phyloP scores from a whole-genome alignment of 768 basidiomycete species.

The Lentinus tigrinus region DNA sequence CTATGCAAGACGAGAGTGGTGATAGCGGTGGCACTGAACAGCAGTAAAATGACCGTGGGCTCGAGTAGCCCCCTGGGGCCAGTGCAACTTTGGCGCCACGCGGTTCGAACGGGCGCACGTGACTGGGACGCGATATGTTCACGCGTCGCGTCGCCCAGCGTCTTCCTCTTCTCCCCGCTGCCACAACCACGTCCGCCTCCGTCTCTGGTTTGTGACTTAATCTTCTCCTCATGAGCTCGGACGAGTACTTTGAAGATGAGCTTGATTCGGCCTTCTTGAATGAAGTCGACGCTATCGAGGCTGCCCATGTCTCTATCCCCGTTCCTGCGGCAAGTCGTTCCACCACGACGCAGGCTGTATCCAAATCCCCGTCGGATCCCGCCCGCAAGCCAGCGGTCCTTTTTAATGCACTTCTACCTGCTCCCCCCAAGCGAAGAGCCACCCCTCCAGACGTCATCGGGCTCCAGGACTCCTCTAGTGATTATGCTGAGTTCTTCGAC shows the following conservation, averaged over 20 bases:
- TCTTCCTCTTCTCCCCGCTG: not conserved
- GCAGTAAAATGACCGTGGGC: not conserved
- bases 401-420: not conserved
- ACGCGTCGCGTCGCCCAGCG: constrained; percentile 4
- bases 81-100: not conserved
- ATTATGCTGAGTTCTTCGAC: constrained; percentile 40
- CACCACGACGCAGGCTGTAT: not conserved
- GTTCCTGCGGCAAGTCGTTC: not conserved
- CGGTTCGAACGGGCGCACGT: not conserved
- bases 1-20: not conserved
- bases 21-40: not conserved
- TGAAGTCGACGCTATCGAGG: constrained; percentile 72
- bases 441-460: constrained; percentile 22
- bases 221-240: constrained; percentile 62
- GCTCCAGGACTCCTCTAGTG: constrained; percentile 44
- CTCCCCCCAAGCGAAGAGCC: not conserved
- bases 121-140: constrained; percentile 7
- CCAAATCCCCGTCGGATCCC: not conserved
- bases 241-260: constrained; percentile 72
- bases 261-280: constrained; percentile 54
- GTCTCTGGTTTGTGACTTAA: not conserved
- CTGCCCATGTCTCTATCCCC: constrained; percentile 39
- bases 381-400: not conserved
- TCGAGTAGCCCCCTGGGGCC: not conserved
- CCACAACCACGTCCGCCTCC: constrained; percentile 3